Conservation (phyloP, 2,329 filamentous ascomycete species). For the Karstenula rhodostoma region DNA sequence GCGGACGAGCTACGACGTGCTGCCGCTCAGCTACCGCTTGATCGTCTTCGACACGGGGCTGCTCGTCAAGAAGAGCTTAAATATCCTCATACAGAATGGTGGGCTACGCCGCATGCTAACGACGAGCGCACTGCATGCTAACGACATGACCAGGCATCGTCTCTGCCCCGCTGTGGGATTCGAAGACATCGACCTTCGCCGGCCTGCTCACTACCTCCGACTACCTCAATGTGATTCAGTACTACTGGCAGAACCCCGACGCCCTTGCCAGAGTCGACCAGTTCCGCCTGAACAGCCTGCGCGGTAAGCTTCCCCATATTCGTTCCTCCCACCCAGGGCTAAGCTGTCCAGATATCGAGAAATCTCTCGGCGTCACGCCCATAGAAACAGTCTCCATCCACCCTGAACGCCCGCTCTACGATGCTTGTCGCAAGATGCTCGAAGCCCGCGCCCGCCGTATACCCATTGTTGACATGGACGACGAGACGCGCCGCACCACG, state of each 20-base stretch:
- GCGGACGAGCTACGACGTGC: constrained; percentile 95
- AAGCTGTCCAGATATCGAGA: constrained; percentile 80
- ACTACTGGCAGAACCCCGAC: constrained; percentile 97
- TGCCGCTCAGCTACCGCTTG: constrained; percentile 93
- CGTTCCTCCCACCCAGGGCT: constrained; percentile 13
- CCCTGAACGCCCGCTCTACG: constrained; percentile 87
- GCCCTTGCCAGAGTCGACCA: constrained; percentile 90
- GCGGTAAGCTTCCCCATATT: constrained; percentile 66
- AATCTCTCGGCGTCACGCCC: constrained; percentile 86
- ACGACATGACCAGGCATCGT: constrained; percentile 76
- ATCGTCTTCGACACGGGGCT: constrained; percentile 95
- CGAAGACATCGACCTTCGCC: constrained; percentile 88
- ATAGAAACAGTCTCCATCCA: constrained; percentile 97
- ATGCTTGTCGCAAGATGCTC: constrained; percentile 94
- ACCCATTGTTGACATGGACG: constrained; percentile 90
- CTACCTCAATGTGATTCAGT: constrained; percentile 98
- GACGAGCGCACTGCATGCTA: constrained; percentile 10
- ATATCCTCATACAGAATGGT: constrained; percentile 97
- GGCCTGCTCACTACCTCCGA: constrained; percentile 94
- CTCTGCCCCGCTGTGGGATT: constrained; percentile 97
- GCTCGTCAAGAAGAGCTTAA: constrained; percentile 95
- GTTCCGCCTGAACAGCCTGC: constrained; percentile 88
- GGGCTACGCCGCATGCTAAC: constrained; percentile 27
- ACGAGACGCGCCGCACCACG: constrained; percentile 90
- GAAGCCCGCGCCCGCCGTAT: constrained; percentile 92